These are phyloP conservation scores for Xylaria multiplex DNA, from an alignment of 2,329 filamentous ascomycete genomes.

Conservation along the genomic window DNA sequence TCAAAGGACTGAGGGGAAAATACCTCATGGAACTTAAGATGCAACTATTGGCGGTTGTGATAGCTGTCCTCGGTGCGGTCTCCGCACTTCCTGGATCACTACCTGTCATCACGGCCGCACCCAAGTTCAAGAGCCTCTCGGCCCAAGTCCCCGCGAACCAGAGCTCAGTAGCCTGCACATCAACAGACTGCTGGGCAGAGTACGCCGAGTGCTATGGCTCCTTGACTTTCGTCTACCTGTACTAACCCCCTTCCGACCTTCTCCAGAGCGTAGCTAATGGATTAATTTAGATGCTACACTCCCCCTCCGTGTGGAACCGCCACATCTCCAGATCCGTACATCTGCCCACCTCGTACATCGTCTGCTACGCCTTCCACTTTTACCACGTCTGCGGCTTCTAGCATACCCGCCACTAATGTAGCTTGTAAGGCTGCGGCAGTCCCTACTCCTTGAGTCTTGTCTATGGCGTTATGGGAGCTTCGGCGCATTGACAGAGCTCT, in stretches of 20 bases:
- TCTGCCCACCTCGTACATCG: constrained; percentile 25
- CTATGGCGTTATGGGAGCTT: not conserved
- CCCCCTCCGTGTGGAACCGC: constrained; percentile 37
- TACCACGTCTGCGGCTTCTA: not conserved
- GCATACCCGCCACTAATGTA: not conserved
- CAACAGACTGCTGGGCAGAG: constrained; percentile 35
- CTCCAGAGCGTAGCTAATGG: not conserved
- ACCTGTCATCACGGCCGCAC: constrained; percentile 27
- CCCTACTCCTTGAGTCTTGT: not conserved
- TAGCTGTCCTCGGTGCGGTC: constrained; percentile 15
- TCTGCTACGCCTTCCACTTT: not conserved
- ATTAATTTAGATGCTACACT: constrained; percentile 36
- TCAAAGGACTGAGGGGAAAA: not conserved
- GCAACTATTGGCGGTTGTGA: constrained; percentile 21
- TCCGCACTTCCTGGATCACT: constrained; percentile 22
- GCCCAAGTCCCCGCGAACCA: not conserved
- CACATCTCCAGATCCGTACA: constrained; percentile 31
- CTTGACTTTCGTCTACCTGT: constrained; percentile 37
- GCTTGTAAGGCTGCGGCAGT: not conserved
- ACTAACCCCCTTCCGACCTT: not conserved
- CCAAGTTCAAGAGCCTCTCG: not conserved
- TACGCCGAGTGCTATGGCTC: constrained; percentile 35
- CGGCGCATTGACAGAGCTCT: too few species aligned
- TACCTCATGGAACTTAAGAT: constrained; percentile 11
- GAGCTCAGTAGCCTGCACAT: constrained; percentile 15